phyloP scores from a whole-genome alignment of 148 eudicot species.

The Cornus kousa region DNA sequence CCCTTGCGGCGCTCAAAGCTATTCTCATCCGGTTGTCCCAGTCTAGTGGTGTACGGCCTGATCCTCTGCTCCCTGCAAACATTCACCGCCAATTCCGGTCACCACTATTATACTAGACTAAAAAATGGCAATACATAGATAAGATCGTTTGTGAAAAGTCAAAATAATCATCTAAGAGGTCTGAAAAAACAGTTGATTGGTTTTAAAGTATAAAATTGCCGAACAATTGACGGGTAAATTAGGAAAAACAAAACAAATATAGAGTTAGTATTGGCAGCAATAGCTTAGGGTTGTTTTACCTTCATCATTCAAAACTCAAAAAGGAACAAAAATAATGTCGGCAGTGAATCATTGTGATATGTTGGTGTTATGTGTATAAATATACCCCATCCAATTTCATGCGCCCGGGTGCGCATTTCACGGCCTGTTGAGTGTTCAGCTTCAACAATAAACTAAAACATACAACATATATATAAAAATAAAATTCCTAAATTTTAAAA shows the following conservation, averaged over 20 bases:
- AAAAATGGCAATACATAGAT: too few relatives aligned
- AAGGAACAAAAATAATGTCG: not conserved
- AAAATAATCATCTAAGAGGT: not conserved
- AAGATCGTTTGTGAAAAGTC: not conserved
- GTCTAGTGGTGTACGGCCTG: constrained; percentile 55
- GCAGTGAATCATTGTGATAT: not conserved
- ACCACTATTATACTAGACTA: not conserved
- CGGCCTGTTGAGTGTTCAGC: too few relatives aligned
- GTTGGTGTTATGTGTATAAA: not conserved
- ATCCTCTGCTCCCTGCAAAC: constrained; percentile 56
- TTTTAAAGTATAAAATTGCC: too few relatives aligned
- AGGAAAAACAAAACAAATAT: not conserved
- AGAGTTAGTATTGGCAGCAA: not conserved
- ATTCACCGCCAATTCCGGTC: not conserved
- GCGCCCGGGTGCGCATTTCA: too few relatives aligned
- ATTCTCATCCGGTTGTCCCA: constrained; percentile 60
- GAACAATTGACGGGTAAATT: not conserved
- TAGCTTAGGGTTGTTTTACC: not conserved
- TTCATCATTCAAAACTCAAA: constrained; percentile 8
- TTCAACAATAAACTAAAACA: too few relatives aligned
- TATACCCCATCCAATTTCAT: too few relatives aligned
- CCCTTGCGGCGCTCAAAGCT: constrained; percentile 51
- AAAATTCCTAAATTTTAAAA: too few relatives aligned
- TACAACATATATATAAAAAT: too few relatives aligned
- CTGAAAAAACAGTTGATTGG: not conserved